Percentiles rank a stretch among this genome's conserved stretches.
phyloP scores from a whole-genome alignment of 83 land plant genomes.

The Picea abies region DNA sequence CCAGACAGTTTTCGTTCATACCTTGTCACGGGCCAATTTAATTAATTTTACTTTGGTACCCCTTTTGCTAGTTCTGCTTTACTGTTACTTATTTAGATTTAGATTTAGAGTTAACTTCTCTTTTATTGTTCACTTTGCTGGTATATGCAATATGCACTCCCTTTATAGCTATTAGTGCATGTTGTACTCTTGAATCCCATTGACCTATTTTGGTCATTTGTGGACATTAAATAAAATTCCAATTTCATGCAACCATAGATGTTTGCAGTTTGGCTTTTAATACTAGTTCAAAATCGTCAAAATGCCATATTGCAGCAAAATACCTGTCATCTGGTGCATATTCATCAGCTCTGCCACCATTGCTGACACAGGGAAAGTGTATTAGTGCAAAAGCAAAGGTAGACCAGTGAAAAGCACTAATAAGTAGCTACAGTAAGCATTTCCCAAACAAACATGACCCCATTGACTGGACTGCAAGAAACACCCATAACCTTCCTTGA shows the following conservation, averaged over 20 bases:
- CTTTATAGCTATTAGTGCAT: not conserved
- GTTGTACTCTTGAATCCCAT: too few species aligned
- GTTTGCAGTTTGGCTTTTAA: not conserved
- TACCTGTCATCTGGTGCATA: slow-evolving; percentile 61
- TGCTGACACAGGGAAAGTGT: slow-evolving; percentile 33
- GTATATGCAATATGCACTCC: not conserved
- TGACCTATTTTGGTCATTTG: too few species aligned
- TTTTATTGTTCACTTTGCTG: not conserved
- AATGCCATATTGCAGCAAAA: not conserved
- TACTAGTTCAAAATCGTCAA: not conserved
- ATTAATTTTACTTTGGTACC: not conserved
- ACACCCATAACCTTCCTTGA: too few species aligned
- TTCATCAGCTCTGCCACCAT: slow-evolving; percentile 55
- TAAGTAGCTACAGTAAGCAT: too few species aligned
- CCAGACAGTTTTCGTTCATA: slow-evolving; percentile 62
- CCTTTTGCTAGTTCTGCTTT: too few species aligned
- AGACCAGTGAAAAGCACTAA: not conserved
- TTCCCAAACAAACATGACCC: too few species aligned
- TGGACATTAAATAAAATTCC: too few species aligned
- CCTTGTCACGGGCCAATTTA: not conserved
- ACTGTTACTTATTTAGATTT: too few species aligned
- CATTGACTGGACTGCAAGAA: too few species aligned
- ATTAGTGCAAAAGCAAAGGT: not conserved
- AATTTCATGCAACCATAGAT: not conserved
- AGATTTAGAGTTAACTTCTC: not conserved